phyloP scores from a whole-genome alignment of 2,329 filamentous ascomycete species.

The Nannizziopsis arthrosporioides region DNA sequence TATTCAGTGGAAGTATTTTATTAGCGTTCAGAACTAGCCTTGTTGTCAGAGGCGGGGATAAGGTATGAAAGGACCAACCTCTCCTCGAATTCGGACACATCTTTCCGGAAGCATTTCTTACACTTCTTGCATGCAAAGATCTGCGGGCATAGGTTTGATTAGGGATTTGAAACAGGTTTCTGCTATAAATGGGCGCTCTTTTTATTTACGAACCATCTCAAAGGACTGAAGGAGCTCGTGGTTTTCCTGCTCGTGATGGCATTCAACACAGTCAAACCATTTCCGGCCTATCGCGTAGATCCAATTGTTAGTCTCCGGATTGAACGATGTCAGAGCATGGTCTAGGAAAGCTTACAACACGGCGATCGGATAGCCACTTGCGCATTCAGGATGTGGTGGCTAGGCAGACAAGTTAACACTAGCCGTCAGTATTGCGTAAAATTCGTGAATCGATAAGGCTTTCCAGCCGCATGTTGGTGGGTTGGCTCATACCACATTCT shows the following conservation, averaged over 20 bases:
- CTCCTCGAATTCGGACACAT: constrained; percentile 84
- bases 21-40: not conserved
- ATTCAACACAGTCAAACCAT: constrained; percentile 98
- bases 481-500: too few species aligned
- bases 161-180: not conserved
- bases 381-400: constrained; percentile 96
- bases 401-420: constrained; percentile 27
- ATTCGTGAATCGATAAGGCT: not conserved
- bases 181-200: not conserved
- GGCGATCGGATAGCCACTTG: constrained; percentile 92
- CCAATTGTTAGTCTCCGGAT: not conserved
- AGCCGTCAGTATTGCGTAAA: not conserved
- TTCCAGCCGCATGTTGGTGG: too few species aligned
- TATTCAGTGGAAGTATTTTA: constrained; percentile 19
- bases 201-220: constrained; percentile 56
- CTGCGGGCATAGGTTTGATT: constrained; percentile 15
- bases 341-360: constrained; percentile 58
- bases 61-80: constrained; percentile 34
- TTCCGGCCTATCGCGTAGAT: constrained; percentile 54
- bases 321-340: not conserved
- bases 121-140: constrained; percentile 97
- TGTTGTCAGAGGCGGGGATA: not conserved
- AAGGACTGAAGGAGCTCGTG: constrained; percentile 64
- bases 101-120: constrained; percentile 94
- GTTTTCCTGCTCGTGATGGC: constrained; percentile 68